A percentile compares a stretch with the other conserved stretches of the same genome.
phyloP scores from a whole-genome alignment of 2,329 filamentous ascomycete genomes.

The Penicillium sp. region DNA sequence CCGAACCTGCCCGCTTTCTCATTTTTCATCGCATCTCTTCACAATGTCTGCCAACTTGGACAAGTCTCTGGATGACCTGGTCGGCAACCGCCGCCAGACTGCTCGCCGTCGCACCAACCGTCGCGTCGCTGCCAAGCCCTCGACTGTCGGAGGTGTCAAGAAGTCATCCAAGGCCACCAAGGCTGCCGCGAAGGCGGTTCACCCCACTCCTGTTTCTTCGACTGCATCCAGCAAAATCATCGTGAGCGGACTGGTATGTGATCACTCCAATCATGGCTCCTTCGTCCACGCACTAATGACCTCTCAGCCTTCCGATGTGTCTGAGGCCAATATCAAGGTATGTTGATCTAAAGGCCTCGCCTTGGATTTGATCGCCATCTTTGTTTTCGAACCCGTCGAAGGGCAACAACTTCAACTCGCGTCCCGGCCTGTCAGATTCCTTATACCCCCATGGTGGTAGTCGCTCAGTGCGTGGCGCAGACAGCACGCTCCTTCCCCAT shows the following conservation, averaged over 20 bases:
- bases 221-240: conserved; percentile 90
- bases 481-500: conserved; percentile 36
- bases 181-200: conserved; percentile 51
- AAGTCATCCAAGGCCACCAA: conserved; percentile 63
- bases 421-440: conserved; percentile 28
- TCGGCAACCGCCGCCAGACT: conserved; percentile 67
- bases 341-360: conserved; percentile 83
- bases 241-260: conserved; percentile 93
- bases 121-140: conserved; percentile 53
- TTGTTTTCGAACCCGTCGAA: conserved; percentile 43
- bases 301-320: conserved; percentile 84
- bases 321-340: conserved; percentile 99
- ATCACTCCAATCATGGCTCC: background rate
- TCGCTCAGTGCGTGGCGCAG: conserved; percentile 30
- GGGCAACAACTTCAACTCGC: conserved; percentile 37
- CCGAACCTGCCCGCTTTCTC: conserved; percentile 18
- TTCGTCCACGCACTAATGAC: conserved; percentile 48
- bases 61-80: conserved; percentile 95
- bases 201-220: conserved; percentile 61
- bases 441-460: conserved; percentile 25
- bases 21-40: conserved; percentile 12
- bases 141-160: conserved; percentile 79
- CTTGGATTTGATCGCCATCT: conserved; percentile 70
- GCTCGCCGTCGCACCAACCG: conserved; percentile 49
- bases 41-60: conserved; percentile 94